Base-by-base conservation (phyloP, 2,329 filamentous ascomycete genomes). In the Lachnellula subtilissima region DNA sequence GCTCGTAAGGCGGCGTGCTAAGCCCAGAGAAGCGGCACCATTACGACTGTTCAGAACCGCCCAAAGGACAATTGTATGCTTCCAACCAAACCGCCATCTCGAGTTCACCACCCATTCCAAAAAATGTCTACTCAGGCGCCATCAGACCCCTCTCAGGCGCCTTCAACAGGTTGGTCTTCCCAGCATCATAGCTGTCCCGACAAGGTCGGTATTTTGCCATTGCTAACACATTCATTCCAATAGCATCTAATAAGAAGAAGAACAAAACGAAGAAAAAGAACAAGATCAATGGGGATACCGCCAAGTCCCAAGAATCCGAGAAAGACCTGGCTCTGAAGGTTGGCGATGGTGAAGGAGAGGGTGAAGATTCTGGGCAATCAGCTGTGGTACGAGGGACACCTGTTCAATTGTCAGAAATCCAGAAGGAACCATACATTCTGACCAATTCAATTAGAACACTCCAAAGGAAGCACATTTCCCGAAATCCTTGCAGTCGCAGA, bases 221-320 rank as follows among this genome's bases (percentile, higher is more conserved):
- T 59, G 56, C 63, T 71, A 58, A 70, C 62, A 56, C 51, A 56
- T 58, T 56, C 51, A 56, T 58, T 56, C 56, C 60, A 65, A 58
- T 61, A 75, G 73, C 72, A 64, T 66, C 73, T 52, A 45, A 19
- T 23, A 83, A 76, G 66, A 78, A 78, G 66, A 83, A 80, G 73
- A 81, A 77, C 68, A 80, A 76, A 70, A 82, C 78, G 69, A 83
- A 80, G 71, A 81, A 81, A 71, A 73, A 72, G 61, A 70, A 70
- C 56, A 73, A 75, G 56, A 61, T 64, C 19, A 74, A 73, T 57
- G 71, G 71, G 15, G 72, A 73, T 49, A 52, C 63, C 5, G 57
- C 58, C 22, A 72, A 71, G 43, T 56, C 12, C 56, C 58, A 57
- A 40, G 64, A 63, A 32, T 49, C 57, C 46, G 71, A 70, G 56